These are phyloP conservation scores for Conidiobolus incongruus DNA, from an alignment of 371 early-diverging fungal species.

Conservation along the genomic window DNA sequence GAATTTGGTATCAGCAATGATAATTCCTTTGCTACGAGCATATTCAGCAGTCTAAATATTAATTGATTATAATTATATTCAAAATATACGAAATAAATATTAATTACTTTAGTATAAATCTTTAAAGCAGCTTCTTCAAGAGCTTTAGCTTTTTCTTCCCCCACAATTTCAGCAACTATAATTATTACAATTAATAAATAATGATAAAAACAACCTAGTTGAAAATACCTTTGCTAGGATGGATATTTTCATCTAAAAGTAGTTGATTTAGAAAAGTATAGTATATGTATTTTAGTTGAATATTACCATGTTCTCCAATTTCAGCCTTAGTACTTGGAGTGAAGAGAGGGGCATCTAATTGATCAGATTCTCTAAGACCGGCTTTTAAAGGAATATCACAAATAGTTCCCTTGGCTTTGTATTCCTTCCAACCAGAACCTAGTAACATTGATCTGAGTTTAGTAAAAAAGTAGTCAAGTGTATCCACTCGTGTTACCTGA, in stretches of 20 bases:
- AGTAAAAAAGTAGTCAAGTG: neutral
- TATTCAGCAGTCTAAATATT: constrained; percentile 63
- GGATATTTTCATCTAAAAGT: constrained; percentile 85
- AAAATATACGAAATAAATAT: neutral
- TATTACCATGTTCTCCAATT: constrained; percentile 84
- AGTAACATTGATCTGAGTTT: neutral
- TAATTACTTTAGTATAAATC: constrained; percentile 14
- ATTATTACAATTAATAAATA: constrained; percentile 1
- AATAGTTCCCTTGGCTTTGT: constrained; percentile 73
- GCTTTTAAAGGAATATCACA: constrained; percentile 71
- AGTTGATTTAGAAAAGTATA: no score
- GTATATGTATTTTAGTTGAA: no score
- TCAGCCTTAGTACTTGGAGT: constrained; percentile 97
- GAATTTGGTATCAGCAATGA: constrained; percentile 97
- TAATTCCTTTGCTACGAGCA: constrained; percentile 65
- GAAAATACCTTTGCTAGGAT: constrained; percentile 51
- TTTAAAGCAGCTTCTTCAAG: constrained; percentile 12
- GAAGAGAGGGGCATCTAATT: constrained; percentile 61
- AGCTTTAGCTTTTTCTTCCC: constrained; percentile 18
- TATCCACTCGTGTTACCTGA: constrained; percentile 22
- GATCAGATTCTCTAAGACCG: constrained; percentile 64
- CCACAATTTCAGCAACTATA: constrained; percentile 59
- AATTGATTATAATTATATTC: neutral
- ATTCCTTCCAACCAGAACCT: constrained; percentile 92
- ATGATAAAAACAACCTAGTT: constrained; percentile 4